A percentile compares a stretch with the other conserved stretches of the same genome.
Evolutionary conservation across 768 basidiomycete species (phyloP).

Genomic region (Suillus weaverae): DNA sequence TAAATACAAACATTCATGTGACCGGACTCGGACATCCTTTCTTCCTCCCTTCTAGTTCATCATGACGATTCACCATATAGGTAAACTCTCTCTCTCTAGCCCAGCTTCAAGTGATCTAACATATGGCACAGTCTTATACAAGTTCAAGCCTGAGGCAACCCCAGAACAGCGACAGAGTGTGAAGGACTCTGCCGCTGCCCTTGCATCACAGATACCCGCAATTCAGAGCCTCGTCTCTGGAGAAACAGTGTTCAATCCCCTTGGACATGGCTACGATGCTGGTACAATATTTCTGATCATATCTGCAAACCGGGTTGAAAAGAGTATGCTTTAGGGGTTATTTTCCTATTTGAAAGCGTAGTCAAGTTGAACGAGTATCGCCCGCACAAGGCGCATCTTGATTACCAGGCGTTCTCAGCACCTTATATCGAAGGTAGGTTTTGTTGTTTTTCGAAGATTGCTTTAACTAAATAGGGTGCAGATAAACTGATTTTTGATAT

Average conservation of each 20-base stretch:
- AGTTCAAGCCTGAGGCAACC: conserved; percentile 21
- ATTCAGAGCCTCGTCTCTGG: conserved; percentile 18
- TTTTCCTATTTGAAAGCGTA: conserved; percentile 25
- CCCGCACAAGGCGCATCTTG: conserved; percentile 17
- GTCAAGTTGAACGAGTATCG: conserved; percentile 14
- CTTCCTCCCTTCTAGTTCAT: background rate
- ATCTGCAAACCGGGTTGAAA: background rate
- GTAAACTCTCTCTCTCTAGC: conserved; percentile 9
- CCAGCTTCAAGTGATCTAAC: background rate
- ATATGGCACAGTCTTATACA: conserved; percentile 19
- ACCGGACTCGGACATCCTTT: background rate
- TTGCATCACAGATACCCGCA: conserved; percentile 19
- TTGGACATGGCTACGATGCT: conserved; percentile 24
- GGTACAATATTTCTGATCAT: conserved; percentile 13
- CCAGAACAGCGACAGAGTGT: conserved; percentile 11
- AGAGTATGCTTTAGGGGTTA: conserved; percentile 16
- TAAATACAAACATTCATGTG: background rate
- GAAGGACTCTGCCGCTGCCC: background rate
- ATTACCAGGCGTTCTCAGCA: conserved; percentile 7
- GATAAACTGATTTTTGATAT: conserved; percentile 28
- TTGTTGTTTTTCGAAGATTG: background rate
- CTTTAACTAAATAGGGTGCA: conserved; percentile 3
- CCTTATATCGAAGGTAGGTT: conserved; percentile 24
- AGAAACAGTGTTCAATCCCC: conserved; percentile 15
- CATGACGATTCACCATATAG: conserved; percentile 17